These are phyloP conservation scores for Saccharomyces kudriavzevii DNA, from an alignment of 805 yeast genomes.

Conservation along the genomic window DNA sequence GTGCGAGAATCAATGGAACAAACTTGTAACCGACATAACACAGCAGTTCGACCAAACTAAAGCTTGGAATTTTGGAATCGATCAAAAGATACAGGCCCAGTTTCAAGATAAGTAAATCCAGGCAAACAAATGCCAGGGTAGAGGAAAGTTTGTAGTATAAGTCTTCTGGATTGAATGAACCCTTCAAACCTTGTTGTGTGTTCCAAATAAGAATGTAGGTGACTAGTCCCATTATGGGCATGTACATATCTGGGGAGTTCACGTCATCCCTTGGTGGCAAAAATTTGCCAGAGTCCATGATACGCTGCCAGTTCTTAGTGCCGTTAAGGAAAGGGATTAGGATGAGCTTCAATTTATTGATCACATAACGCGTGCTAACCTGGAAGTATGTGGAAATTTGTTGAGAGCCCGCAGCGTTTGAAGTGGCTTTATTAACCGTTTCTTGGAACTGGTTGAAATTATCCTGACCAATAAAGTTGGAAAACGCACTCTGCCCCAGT, in stretches of 20 bases:
- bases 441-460: conserved; percentile 49
- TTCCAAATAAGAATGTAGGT: conserved; percentile 84
- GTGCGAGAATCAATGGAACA: conserved; percentile 59
- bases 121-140: conserved; percentile 69
- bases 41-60: conserved; percentile 69
- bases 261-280: conserved; percentile 75
- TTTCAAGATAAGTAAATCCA: conserved; percentile 70
- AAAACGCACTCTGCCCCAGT: conserved; percentile 75
- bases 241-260: conserved; percentile 93
- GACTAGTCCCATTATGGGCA: conserved; percentile 86
- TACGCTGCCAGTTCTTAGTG: conserved; percentile 72
- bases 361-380: conserved; percentile 82
- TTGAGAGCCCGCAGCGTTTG: conserved; percentile 26
- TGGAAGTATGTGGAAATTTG: conserved; percentile 81
- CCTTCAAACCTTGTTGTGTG: conserved; percentile 73
- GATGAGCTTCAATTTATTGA: conserved; percentile 61
- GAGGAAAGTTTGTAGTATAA: conserved; percentile 82
- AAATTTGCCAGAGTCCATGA: conserved; percentile 18
- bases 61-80: conserved; percentile 19
- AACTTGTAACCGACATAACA: conserved; percentile 93
- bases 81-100: conserved; percentile 72
- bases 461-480: conserved; percentile 38
- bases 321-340: conserved; percentile 79
- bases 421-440: conserved; percentile 36
- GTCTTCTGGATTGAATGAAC: conserved; percentile 87